phyloP scores from a whole-genome alignment of 2,329 filamentous ascomycete genomes.

The Thelonectria olida region DNA sequence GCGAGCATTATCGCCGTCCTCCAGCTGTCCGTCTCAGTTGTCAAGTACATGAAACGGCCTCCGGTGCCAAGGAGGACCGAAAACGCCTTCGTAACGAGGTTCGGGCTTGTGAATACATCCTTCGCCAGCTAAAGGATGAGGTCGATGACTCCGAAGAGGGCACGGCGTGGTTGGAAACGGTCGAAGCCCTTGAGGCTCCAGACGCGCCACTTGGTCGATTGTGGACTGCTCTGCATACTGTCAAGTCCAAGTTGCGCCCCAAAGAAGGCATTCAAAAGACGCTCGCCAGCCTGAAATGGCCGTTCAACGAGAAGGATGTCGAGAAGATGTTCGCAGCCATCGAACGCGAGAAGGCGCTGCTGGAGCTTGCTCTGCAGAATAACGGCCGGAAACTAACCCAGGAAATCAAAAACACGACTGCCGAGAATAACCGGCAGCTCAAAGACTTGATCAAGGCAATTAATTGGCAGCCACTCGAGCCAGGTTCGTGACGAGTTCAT shows the following conservation, averaged over 20 bases:
- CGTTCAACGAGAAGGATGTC: constrained; percentile 31
- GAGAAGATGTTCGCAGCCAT: not conserved
- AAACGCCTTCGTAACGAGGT: constrained; percentile 29
- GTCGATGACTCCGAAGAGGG: constrained; percentile 30
- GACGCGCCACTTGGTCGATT: constrained; percentile 28
- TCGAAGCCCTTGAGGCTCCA: constrained; percentile 30
- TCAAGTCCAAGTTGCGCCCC: constrained; percentile 26
- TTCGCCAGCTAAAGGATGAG: constrained; percentile 30
- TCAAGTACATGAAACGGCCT: constrained; percentile 29
- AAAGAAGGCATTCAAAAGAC: constrained; percentile 8
- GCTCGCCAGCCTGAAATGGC: not conserved
- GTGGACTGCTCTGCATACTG: constrained; percentile 1
- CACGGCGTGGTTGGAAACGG: constrained; percentile 29
- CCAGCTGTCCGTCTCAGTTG: constrained; percentile 27
- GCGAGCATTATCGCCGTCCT: constrained; percentile 36
- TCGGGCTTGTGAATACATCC: constrained; percentile 26
- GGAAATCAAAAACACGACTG: too few species aligned
- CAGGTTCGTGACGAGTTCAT: too few species aligned
- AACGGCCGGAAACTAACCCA: too few species aligned
- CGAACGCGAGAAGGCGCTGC: not conserved
- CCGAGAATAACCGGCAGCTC: too few species aligned
- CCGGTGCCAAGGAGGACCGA: constrained; percentile 26
- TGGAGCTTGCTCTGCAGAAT: too few species aligned
- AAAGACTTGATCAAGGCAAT: too few species aligned
- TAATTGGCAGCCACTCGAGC: too few species aligned